These are phyloP conservation scores for Mycena maculata DNA, from an alignment of 768 basidiomycete species.

Conservation along the genomic window DNA sequence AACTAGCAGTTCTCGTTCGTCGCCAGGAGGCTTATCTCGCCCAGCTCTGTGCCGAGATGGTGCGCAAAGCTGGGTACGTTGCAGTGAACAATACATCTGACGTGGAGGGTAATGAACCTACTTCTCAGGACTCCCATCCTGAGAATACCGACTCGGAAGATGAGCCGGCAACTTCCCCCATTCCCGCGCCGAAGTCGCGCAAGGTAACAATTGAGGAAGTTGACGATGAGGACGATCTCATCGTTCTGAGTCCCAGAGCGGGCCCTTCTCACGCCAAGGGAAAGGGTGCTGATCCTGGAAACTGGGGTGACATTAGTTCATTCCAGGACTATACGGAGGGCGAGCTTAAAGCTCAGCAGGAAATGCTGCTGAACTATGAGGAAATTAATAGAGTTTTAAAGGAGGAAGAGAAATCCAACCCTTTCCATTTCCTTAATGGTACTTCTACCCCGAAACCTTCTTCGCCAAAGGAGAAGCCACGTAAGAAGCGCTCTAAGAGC, in stretches of 20 bases:
- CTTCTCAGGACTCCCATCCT: neutral
- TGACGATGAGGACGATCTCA: too few relatives aligned
- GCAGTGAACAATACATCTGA: too few relatives aligned
- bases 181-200: too few relatives aligned
- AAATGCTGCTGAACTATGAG: neutral
- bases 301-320: slow-evolving; percentile 4
- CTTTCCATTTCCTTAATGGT: neutral
- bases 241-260: too few relatives aligned
- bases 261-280: neutral
- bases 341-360: neutral
- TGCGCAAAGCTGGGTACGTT: neutral
- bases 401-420: neutral
- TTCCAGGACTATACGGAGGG: neutral
- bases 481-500: neutral
- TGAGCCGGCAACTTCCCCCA: too few relatives aligned
- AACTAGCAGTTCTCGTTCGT: neutral
- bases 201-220: too few relatives aligned
- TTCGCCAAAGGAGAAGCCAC: neutral
- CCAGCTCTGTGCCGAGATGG: neutral
- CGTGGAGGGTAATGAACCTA: neutral
- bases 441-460: neutral
- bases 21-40: neutral
- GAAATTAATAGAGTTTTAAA: neutral
- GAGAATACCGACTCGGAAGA: neutral
- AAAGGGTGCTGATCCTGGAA: slow-evolving; percentile 1